Base-by-base conservation (phyloP, 139 green algal genomes). In the Chlorella sp. region DNA sequence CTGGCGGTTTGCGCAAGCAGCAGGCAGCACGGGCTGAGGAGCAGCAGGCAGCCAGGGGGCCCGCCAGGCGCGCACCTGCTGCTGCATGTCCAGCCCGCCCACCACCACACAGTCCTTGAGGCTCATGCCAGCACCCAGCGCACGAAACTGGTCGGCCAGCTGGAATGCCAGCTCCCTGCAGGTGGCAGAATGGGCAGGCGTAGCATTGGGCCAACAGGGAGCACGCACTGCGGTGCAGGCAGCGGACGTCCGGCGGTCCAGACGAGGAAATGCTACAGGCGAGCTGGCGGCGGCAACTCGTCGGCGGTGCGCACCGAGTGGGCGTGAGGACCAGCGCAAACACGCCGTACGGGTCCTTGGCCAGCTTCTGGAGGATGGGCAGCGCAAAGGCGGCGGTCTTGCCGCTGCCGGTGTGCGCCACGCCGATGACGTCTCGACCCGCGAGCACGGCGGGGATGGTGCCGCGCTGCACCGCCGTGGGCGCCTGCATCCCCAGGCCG, bases 301-400 rank as follows among this genome's bases (percentile, higher is more conserved):
- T 60, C 15, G 28, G 13, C 28, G 26, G 1, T 51, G n/a, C 30
- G 30, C 64, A 95, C 94, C 95, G 92, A 6, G 97, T 99, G 47
- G 97, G 97, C 2, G 95, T 98, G 1, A 99, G 91, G 9, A 98
- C 93, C 4, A 99, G 85, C 0, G 93, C 94, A 84, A 95, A 99
- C 2, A 99, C 94, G 28, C 97, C 97, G 72, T 94, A 99, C 0
- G 96, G 97, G 69, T 99, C 95, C 38, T 92, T 81, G 9, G 95
- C 92, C 56, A 99, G 93, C 62, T 74, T 83, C 76, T 98, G 96
- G 30, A 99, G 92, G 44, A 99, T 98, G n/a, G 97, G 97, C 60
- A 99, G 88, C n/a, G 96, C 96, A 84, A 99, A 99, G 0, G 97
- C 96, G 13, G 97, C 97, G 17, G 97, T 99, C 88, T 99, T 99